These are phyloP conservation scores for Senna tora DNA, from an alignment of 306 rosid genomes.

Conservation along the genomic window DNA sequence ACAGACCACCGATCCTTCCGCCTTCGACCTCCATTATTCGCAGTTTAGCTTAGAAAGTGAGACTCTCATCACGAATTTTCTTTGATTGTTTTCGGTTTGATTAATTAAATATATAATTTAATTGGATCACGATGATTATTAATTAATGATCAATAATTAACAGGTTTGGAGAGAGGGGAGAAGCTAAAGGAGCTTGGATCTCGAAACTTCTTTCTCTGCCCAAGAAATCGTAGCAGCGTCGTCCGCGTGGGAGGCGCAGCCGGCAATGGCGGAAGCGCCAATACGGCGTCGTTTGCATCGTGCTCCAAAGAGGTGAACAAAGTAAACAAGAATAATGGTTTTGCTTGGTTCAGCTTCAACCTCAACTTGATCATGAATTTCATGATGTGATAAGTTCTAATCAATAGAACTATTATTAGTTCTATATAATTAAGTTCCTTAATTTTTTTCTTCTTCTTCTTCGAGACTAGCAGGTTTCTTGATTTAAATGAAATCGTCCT, in stretches of 20 bases:
- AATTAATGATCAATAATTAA: too few relatives aligned
- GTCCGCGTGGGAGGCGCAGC: constrained; percentile 6
- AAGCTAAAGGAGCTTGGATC: constrained; percentile 68
- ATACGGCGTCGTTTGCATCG: constrained; percentile 49
- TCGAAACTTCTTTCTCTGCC: constrained; percentile 77
- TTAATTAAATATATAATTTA: not conserved
- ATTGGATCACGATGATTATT: constrained; percentile 19
- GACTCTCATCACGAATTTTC: constrained; percentile 5
- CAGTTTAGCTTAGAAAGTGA: constrained; percentile 96
- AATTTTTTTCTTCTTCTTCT: not conserved
- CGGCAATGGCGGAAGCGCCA: constrained; percentile 24
- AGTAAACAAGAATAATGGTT: constrained; percentile 42
- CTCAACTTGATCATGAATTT: constrained; percentile 44
- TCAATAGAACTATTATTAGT: not conserved
- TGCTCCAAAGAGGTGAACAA: constrained; percentile 59
- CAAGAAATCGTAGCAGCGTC: constrained; percentile 6
- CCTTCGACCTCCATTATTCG: constrained; percentile 83
- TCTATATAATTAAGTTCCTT: too few relatives aligned
- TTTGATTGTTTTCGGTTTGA: not conserved
- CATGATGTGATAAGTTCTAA: constrained; percentile 34
- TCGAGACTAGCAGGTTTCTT: too few relatives aligned
- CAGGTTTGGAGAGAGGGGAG: constrained; percentile 73
- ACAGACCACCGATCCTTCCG: constrained; percentile 42
- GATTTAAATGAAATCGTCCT: too few relatives aligned
- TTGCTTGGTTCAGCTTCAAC: constrained; percentile 66